These are phyloP conservation scores for Plantago elongata DNA, from an alignment of 257 asterid genomes.

Conservation along the genomic window DNA sequence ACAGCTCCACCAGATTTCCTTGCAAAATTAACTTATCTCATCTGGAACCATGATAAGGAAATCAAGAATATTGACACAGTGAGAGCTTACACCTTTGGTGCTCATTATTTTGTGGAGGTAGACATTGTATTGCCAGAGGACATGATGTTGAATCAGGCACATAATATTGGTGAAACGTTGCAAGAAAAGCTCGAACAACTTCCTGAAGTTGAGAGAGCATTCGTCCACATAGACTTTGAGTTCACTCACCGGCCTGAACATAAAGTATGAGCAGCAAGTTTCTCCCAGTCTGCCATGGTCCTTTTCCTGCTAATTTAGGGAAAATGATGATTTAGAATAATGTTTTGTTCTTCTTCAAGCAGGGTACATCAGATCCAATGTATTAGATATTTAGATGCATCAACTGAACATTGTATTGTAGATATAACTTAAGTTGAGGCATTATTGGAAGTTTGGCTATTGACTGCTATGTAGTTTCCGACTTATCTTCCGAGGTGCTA, in stretches of 20 bases:
- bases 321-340: neutral
- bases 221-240: conserved; percentile 87
- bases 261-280: conserved; percentile 25
- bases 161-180: conserved; percentile 76
- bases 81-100: conserved; percentile 82
- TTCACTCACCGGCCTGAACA: conserved; percentile 78
- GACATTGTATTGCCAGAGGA: conserved; percentile 78
- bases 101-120: conserved; percentile 88
- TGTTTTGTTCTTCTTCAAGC: neutral
- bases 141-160: conserved; percentile 70
- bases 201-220: conserved; percentile 81
- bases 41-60: conserved; percentile 81
- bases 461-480: too few relatives aligned
- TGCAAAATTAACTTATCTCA: conserved; percentile 63
- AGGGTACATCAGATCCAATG: neutral
- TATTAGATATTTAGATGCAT: too few relatives aligned
- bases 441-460: too few relatives aligned
- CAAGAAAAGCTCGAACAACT: conserved; percentile 83
- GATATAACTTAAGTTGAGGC: too few relatives aligned
- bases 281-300: neutral
- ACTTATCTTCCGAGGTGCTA: too few relatives aligned
- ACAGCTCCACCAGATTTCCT: conserved; percentile 96
- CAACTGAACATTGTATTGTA: too few relatives aligned
- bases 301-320: neutral
- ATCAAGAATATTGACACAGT: conserved; percentile 81